phyloP scores from a whole-genome alignment of 1,139 yeast species.

The Taphrina sp. region DNA sequence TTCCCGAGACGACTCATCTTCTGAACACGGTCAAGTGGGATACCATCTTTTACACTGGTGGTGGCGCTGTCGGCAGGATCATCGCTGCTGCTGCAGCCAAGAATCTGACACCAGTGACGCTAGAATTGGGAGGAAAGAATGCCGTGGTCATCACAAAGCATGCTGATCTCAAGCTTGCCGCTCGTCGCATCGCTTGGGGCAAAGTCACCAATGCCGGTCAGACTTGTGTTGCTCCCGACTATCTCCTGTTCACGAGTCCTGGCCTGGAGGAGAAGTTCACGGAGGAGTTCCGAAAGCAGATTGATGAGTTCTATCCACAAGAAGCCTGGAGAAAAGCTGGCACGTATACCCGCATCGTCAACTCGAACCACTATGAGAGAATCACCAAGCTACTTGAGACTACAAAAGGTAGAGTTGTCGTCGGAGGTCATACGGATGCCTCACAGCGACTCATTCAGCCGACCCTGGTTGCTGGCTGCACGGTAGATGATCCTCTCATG shows the following conservation, averaged over 20 bases:
- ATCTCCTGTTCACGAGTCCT: conserved; percentile 60
- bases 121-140: conserved; percentile 79
- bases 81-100: conserved; percentile 64
- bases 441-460: conserved; percentile 63
- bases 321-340: conserved; percentile 39
- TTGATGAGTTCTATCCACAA: conserved; percentile 51
- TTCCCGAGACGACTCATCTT: conserved; percentile 31
- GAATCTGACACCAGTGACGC: conserved; percentile 69
- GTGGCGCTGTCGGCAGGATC: conserved; percentile 64
- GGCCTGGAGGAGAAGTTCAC: conserved; percentile 57
- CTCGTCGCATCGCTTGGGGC: conserved; percentile 55
- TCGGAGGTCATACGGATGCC: conserved; percentile 54
- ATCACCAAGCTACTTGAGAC: conserved; percentile 50
- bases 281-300: conserved; percentile 48
- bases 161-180: conserved; percentile 59
- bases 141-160: conserved; percentile 72
- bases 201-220: conserved; percentile 77
- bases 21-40: conserved; percentile 27
- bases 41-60: conserved; percentile 56
- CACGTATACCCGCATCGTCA: conserved; percentile 64
- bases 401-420: conserved; percentile 59
- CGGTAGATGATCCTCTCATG: conserved; percentile 71
- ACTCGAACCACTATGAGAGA: conserved; percentile 57
- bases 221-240: conserved; percentile 84
- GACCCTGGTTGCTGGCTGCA: conserved; percentile 62